A percentile compares a stretch with the other conserved stretches of the same genome.
phyloP scores from a whole-genome alignment of 768 basidiomycete genomes.

The Sarcodon sp. region DNA sequence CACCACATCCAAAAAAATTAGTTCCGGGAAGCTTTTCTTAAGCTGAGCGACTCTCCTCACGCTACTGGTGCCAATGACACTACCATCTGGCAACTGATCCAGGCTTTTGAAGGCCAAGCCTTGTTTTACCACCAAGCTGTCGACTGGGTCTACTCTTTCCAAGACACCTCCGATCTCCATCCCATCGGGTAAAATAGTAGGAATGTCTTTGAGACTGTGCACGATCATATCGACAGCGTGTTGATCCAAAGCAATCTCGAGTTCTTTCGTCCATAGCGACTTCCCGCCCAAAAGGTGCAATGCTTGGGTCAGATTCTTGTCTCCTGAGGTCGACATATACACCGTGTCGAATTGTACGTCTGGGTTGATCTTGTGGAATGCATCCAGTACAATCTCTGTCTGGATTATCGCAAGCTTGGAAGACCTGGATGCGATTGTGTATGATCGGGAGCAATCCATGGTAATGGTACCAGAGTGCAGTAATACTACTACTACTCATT shows the following conservation, averaged over 20 bases:
- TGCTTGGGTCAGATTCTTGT: conserved; percentile 81
- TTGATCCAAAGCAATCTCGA: conserved; percentile 73
- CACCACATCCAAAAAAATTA: conserved; percentile 84
- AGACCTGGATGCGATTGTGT: conserved; percentile 73
- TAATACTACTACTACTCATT: too few relatives aligned
- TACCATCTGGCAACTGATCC: conserved; percentile 76
- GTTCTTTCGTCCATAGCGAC: conserved; percentile 91
- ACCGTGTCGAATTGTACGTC: conserved; percentile 32
- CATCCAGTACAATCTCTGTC: conserved; percentile 64
- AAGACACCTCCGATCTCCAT: conserved; percentile 79
- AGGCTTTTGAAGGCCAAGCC: conserved; percentile 58
- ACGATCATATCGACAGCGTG: conserved; percentile 81
- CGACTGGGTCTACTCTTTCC: conserved; percentile 80
- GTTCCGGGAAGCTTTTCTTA: conserved; percentile 57
- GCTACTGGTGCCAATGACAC: conserved; percentile 91
- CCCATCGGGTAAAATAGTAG: conserved; percentile 73
- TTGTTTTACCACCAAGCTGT: conserved; percentile 77
- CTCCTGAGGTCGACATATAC: conserved; percentile 65
- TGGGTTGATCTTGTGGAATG: conserved; percentile 47
- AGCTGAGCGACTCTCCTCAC: conserved; percentile 89
- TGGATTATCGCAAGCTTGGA: conserved; percentile 87
- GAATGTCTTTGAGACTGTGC: conserved; percentile 89
- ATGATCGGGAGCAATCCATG: conserved; percentile 25
- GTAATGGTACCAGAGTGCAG: not conserved
- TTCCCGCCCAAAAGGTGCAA: conserved; percentile 88